phyloP scores from a whole-genome alignment of 2,329 filamentous ascomycete species.

The Davidsoniella virescens region DNA sequence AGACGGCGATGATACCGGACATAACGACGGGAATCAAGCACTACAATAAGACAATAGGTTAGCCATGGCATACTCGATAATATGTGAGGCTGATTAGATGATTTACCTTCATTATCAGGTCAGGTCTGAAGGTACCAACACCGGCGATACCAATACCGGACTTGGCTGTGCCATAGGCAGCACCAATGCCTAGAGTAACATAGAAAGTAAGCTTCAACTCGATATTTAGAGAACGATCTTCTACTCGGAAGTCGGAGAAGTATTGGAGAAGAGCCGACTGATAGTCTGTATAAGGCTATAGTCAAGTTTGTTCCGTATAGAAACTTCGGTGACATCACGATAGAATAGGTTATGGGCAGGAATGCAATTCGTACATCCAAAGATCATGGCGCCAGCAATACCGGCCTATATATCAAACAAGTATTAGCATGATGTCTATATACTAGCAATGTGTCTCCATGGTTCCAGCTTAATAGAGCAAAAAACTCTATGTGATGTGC shows the following conservation, averaged over 20 bases:
- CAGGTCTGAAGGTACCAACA: slow-evolving; percentile 68
- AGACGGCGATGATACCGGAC: slow-evolving; percentile 98
- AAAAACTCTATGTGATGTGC: not conserved
- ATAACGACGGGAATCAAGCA: slow-evolving; percentile 84
- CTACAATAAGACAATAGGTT: slow-evolving; percentile 24
- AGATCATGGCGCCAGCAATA: slow-evolving; percentile 69
- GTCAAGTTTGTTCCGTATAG: not conserved
- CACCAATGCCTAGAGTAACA: slow-evolving; percentile 39
- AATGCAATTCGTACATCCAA: slow-evolving; percentile 47
- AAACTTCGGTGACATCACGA: slow-evolving; percentile 6
- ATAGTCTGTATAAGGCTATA: not conserved
- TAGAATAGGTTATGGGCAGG: slow-evolving; percentile 12
- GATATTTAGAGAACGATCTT: too few species aligned
- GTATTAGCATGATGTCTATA: not conserved
- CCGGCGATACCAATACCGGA: slow-evolving; percentile 78
- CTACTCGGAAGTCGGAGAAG: not conserved
- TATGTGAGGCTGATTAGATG: not conserved
- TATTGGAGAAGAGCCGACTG: not conserved
- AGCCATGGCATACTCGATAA: not conserved
- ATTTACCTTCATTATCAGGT: slow-evolving; percentile 77
- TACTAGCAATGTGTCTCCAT: too few species aligned
- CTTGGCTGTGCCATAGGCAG: slow-evolving; percentile 77
- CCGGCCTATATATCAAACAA: slow-evolving; percentile 38
- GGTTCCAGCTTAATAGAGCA: too few species aligned
- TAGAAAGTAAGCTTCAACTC: slow-evolving; percentile 1